A percentile compares a stretch with the other conserved stretches of the same genome.
These are phyloP conservation scores for Fragilaria radians DNA, from an alignment of 108 stramenopile genomes.

Conservation along the genomic window DNA sequence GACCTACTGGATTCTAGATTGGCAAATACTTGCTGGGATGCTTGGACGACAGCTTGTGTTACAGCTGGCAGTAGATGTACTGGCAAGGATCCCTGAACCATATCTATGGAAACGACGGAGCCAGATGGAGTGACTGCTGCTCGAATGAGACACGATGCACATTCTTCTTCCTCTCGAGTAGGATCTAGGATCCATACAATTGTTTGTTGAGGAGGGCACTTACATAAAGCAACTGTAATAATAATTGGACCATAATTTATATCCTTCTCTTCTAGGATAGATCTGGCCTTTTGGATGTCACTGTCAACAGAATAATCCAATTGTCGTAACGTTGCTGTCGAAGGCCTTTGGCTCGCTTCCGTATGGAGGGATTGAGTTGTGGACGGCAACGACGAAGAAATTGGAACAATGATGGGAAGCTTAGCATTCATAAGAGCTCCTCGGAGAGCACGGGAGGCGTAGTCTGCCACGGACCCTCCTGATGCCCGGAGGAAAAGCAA, in stretches of 20 bases:
- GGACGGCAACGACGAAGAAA: not conserved
- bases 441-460: conserved; percentile 44
- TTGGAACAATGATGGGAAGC: conserved; percentile 36
- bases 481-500: conserved; percentile 45
- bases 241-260: conserved; percentile 50
- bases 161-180: conserved; percentile 55
- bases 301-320: conserved; percentile 47
- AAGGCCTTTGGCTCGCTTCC: conserved; percentile 5
- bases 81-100: conserved; percentile 20
- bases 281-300: conserved; percentile 40
- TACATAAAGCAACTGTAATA: conserved; percentile 46
- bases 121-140: conserved; percentile 45
- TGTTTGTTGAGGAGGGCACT: conserved; percentile 10
- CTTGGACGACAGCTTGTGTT: conserved; percentile 8
- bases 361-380: conserved; percentile 14
- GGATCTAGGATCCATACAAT: conserved; percentile 56
- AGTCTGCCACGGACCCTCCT: conserved; percentile 54
- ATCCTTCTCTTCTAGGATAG: conserved; percentile 8
- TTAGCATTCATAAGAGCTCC: conserved; percentile 40
- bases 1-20: too few species aligned
- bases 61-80: conserved; percentile 22
- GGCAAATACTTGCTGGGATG: not conserved
- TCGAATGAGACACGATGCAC: conserved; percentile 48
- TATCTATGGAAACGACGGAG: conserved; percentile 42
- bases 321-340: not conserved